Conservation (phyloP, 2,329 filamentous ascomycete species). For the Neonectria faginata region DNA sequence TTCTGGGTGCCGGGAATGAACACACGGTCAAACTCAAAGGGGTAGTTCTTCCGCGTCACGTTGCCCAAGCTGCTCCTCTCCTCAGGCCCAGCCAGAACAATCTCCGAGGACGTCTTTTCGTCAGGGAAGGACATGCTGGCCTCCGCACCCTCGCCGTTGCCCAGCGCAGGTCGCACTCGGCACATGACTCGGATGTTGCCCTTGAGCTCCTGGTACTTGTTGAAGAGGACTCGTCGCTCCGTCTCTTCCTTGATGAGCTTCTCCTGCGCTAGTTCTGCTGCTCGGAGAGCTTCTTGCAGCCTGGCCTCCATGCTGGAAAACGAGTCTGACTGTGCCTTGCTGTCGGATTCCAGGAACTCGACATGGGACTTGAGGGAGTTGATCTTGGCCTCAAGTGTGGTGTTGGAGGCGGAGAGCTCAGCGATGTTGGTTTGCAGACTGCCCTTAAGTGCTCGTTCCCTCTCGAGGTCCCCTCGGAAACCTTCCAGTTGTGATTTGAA, state of each 20-base stretch:
- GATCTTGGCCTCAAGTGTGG: slow-evolving; percentile 79
- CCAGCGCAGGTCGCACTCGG: slow-evolving; percentile 82
- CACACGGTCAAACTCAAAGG: slow-evolving; percentile 93
- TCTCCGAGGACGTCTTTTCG: slow-evolving; percentile 86
- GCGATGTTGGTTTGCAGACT: slow-evolving; percentile 64
- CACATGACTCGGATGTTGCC: slow-evolving; percentile 99
- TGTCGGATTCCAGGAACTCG: slow-evolving; percentile 89
- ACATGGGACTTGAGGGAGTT: slow-evolving; percentile 84
- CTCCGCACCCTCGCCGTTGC: slow-evolving; percentile 68
- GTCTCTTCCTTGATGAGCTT: slow-evolving; percentile 94
- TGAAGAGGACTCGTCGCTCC: slow-evolving; percentile 89
- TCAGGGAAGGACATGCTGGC: slow-evolving; percentile 85
- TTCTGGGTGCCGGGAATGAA: slow-evolving; percentile 85
- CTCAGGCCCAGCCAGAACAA: slow-evolving; percentile 84
- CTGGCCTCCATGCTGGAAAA: slow-evolving; percentile 85
- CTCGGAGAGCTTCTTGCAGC: slow-evolving; percentile 80
- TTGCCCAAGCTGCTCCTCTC: slow-evolving; percentile 84
- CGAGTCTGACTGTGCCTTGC: slow-evolving; percentile 86
- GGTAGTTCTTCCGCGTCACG: slow-evolving; percentile 80
- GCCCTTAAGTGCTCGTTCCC: slow-evolving; percentile 73
- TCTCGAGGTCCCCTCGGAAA: slow-evolving; percentile 64
- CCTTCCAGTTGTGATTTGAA: slow-evolving; percentile 58
- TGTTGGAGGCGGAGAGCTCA: slow-evolving; percentile 70
- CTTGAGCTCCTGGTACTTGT: slow-evolving; percentile 97
- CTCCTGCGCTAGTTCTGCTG: slow-evolving; percentile 77